phyloP scores from a whole-genome alignment of 129 eudicot species.

The Centrapalus pauciflorus region DNA sequence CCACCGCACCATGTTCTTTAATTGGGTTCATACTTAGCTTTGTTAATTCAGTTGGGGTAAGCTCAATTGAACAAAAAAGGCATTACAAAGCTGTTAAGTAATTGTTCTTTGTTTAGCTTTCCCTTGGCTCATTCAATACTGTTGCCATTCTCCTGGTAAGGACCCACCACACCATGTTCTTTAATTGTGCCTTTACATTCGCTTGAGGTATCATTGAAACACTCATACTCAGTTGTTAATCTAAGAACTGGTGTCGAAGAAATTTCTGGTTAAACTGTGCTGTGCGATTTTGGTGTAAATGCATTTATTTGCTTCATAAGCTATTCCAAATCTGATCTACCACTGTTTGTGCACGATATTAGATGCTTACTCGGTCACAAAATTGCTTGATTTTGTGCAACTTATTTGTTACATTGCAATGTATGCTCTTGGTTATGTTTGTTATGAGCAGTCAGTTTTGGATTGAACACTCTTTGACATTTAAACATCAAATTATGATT shows the following conservation, averaged over 20 bases:
- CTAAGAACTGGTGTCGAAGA: neutral
- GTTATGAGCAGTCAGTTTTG: neutral
- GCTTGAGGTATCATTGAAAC: constrained; percentile 46
- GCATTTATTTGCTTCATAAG: neutral
- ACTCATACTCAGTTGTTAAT: neutral
- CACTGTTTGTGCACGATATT: neutral
- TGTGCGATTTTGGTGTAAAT: neutral
- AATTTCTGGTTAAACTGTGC: neutral
- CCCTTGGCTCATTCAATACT: too few species aligned
- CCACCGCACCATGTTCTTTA: too few species aligned
- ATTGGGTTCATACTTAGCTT: too few species aligned
- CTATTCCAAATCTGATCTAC: neutral
- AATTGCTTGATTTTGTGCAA: neutral
- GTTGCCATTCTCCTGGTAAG: too few species aligned
- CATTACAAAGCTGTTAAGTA: too few species aligned
- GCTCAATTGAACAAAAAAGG: too few species aligned
- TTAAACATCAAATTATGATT: neutral
- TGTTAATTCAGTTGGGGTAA: too few species aligned
- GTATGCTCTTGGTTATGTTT: neutral
- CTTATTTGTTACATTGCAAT: neutral
- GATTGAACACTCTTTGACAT: neutral
- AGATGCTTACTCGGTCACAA: neutral
- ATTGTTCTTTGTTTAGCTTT: too few species aligned
- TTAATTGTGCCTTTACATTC: too few species aligned
- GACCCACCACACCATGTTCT: too few species aligned